Evolutionary conservation across 2,329 filamentous ascomycete species (phyloP), one percentile per base, ranked within the genome.

Genomic region (Cercospora nicotianae): DNA sequence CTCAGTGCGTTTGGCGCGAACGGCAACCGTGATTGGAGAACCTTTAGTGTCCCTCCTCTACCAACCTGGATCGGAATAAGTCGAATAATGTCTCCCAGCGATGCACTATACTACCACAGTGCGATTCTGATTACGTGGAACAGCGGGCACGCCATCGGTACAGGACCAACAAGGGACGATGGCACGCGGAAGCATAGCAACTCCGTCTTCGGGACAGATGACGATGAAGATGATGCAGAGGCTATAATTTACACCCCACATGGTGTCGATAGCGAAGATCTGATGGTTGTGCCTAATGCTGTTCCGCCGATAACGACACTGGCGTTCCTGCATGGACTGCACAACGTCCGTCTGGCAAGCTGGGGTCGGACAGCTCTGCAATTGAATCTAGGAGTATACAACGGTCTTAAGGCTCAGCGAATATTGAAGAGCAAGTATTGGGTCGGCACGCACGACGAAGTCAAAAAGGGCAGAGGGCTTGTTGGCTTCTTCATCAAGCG

Each of bases 371-470:
- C 76, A 5, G 77, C 79, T 20, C 84, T 86, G 73, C 87, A 90
- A 75, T 79, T 90, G 36, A 91, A 90, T 69, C 82, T 90, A 16
- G 89, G 89, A 2, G 88, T 84, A 0, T 80, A 85, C 67, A 90
- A 90, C 72, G 89, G 86, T 0, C 77, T 89, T 16, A 80, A 84
- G 66, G 85, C 86, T 3, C 87, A 87, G 67, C 77, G 81, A 16
- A 77, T 83, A 4, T 77, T 86, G 31, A 79, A 81, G 1, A 85
- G 87, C 0, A 84, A 81, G 70, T 90, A 90, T 72, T 91, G 88
- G 89, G 78, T 90, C 18, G 84, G 83, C 0, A 90, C 89, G 28
- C 88, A 91, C 72, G 88, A 90, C 70, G 88, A 90, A 76, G 79
- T 86, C 4, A 90, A 90, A 77, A 83, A 77, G 63, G 87, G 87